phyloP scores from a whole-genome alignment of 768 basidiomycete species.

The Hydnum rufescens region DNA sequence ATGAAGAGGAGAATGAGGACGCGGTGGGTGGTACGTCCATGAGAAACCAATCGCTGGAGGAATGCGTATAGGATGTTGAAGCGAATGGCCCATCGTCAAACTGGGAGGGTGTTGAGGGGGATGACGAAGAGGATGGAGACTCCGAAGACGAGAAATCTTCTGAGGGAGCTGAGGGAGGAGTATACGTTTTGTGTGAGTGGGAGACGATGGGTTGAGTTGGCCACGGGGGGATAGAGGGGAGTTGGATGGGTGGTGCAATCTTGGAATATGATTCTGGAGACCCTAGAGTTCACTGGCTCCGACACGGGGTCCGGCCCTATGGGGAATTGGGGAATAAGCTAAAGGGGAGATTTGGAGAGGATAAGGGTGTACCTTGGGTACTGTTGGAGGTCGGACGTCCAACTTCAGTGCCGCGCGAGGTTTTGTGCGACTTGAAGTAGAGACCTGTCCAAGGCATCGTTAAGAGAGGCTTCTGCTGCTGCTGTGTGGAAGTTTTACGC shows the following conservation, averaged over 20 bases:
- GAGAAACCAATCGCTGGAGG: too few species aligned
- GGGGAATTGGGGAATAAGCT: too few species aligned
- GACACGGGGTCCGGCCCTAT: too few species aligned
- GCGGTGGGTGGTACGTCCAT: too few species aligned
- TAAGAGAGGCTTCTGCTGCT: neutral
- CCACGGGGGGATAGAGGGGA: neutral
- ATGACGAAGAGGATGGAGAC: too few species aligned
- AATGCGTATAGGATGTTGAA: neutral
- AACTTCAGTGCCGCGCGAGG: neutral
- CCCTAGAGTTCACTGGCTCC: too few species aligned
- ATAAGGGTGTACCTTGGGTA: neutral
- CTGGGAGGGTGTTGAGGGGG: too few species aligned
- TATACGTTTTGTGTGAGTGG: neutral
- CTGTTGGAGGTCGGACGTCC: neutral
- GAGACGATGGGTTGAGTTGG: neutral
- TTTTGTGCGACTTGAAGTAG: conserved; percentile 1
- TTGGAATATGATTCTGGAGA: too few species aligned
- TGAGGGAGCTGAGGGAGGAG: neutral
- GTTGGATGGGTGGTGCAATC: neutral
- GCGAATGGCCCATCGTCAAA: too few species aligned
- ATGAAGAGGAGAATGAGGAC: neutral
- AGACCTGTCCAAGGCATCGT: neutral
- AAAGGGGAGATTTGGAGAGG: neutral
- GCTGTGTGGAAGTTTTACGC: neutral
- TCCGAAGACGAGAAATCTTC: neutral